Percentiles rank a stretch among this genome's conserved stretches.
These are phyloP conservation scores for Candida incommunis DNA, from an alignment of 805 yeast genomes.

Conservation along the genomic window DNA sequence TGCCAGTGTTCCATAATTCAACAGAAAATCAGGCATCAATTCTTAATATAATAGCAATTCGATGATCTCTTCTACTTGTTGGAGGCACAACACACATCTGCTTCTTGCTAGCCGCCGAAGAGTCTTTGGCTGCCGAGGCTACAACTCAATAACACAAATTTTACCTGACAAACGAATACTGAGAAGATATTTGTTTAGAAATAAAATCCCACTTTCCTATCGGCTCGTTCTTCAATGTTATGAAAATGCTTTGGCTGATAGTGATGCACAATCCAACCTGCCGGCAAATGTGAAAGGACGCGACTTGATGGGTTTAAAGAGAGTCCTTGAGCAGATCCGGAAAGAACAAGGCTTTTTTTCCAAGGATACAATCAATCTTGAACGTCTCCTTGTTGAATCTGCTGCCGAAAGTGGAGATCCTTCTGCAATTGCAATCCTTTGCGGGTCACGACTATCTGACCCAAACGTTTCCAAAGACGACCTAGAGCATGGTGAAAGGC, in stretches of 20 bases:
- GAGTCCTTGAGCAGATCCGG: slow-evolving; percentile 48
- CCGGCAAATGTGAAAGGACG: slow-evolving; percentile 37
- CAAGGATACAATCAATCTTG: slow-evolving; percentile 42
- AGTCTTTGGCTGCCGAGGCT: too few species aligned
- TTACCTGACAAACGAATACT: slow-evolving; percentile 7
- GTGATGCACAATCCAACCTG: slow-evolving; percentile 3
- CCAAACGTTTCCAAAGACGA: slow-evolving; percentile 35
- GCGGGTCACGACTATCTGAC: slow-evolving; percentile 46
- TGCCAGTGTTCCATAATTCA: too few species aligned
- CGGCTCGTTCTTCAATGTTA: slow-evolving; percentile 8
- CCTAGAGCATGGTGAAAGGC: slow-evolving; percentile 42
- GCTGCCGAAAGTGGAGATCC: slow-evolving; percentile 76
- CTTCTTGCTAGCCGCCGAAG: too few species aligned
- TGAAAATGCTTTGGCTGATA: slow-evolving; percentile 6
- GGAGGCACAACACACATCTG: too few species aligned
- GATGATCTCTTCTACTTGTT: too few species aligned
- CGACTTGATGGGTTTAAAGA: slow-evolving; percentile 57
- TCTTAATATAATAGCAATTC: too few species aligned
- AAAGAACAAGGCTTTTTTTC: slow-evolving; percentile 45
- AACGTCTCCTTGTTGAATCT: slow-evolving; percentile 58
- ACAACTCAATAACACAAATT: background rate
- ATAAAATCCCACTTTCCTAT: slow-evolving; percentile 14
- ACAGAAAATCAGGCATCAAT: too few species aligned
- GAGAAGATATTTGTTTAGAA: slow-evolving; percentile 14
- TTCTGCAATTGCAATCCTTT: slow-evolving; percentile 63